Evolutionary conservation across 371 early-diverging fungal species (phyloP).

Genomic region (Entomophthora muscae): DNA sequence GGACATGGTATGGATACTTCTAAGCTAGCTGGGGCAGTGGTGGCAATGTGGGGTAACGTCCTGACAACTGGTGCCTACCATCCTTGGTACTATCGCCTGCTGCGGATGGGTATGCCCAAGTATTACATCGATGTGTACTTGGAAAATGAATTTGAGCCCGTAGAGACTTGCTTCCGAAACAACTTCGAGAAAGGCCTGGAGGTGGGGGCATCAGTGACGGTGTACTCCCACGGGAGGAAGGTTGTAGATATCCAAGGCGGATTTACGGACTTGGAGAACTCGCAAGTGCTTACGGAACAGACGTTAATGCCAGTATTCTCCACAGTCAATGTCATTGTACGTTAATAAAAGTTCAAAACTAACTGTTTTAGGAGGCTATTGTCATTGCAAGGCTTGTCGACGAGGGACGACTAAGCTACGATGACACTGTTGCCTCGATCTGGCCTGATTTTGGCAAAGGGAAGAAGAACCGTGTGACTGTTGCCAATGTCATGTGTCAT

Average conservation of each 20-base stretch:
- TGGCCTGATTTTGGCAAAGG: conserved; percentile 67
- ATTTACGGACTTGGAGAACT: neutral
- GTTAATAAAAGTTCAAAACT: too few species aligned
- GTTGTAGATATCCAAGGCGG: neutral
- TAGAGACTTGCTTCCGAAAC: neutral
- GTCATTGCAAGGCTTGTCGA: conserved; percentile 40
- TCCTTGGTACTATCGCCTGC: too few species aligned
- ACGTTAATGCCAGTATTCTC: conserved; percentile 49
- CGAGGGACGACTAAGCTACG: conserved; percentile 31
- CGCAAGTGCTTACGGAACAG: conserved; percentile 21
- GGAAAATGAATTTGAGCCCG: too few species aligned
- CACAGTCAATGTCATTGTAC: conserved; percentile 27
- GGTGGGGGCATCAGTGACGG: neutral
- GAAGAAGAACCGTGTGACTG: conserved; percentile 47
- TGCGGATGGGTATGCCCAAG: too few species aligned
- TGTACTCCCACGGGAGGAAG: neutral
- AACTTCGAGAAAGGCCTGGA: neutral
- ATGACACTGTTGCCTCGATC: conserved; percentile 27
- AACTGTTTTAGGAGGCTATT: conserved; percentile 8
- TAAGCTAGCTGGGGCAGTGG: too few species aligned
- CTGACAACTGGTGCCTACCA: too few species aligned
- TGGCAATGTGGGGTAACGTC: too few species aligned
- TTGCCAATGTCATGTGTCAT: conserved; percentile 38
- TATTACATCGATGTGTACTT: too few species aligned
- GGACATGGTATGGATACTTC: too few species aligned